Conservation (phyloP, 2,329 filamentous ascomycete species). For the Phialemonium atrogriseum region DNA sequence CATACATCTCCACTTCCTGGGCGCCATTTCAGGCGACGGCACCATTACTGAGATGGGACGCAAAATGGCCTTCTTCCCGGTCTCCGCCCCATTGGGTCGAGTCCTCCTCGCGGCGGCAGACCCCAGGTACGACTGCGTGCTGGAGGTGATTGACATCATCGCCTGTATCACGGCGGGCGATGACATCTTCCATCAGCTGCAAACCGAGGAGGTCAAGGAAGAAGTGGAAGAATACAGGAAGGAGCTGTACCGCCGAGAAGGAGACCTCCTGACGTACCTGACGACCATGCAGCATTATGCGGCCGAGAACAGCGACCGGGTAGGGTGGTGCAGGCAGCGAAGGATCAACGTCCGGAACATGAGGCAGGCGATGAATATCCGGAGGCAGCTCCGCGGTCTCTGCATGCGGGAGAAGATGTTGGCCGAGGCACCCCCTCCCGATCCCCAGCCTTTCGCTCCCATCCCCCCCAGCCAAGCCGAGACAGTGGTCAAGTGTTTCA, state of each 20-base stretch:
- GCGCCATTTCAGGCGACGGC: constrained; percentile 64
- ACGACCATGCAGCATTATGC: constrained; percentile 55
- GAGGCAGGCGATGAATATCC: constrained; percentile 53
- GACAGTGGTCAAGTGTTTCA: constrained; percentile 50
- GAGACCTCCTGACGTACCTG: constrained; percentile 57
- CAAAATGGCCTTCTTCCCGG: constrained; percentile 74
- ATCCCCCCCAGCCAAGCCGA: constrained; percentile 45
- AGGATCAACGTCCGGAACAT: constrained; percentile 53
- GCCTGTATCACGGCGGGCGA: constrained; percentile 55
- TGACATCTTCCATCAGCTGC: constrained; percentile 53
- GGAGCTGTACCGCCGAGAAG: constrained; percentile 52
- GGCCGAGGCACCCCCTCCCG: constrained; percentile 32
- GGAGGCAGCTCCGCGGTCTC: constrained; percentile 50
- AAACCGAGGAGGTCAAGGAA: constrained; percentile 48
- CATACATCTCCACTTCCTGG: constrained; percentile 69
- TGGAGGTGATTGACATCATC: constrained; percentile 80
- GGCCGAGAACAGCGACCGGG: constrained; percentile 45
- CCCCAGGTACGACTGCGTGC: constrained; percentile 62
- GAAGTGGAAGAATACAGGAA: constrained; percentile 44
- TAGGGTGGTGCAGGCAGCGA: constrained; percentile 49
- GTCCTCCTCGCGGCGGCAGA: constrained; percentile 74
- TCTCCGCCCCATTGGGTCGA: constrained; percentile 72
- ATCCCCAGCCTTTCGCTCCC: constrained; percentile 49
- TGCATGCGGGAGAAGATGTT: constrained; percentile 45
- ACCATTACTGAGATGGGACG: constrained; percentile 65